phyloP scores from a whole-genome alignment of 1,139 yeast genomes.

The Yamadazyma triangularis region DNA sequence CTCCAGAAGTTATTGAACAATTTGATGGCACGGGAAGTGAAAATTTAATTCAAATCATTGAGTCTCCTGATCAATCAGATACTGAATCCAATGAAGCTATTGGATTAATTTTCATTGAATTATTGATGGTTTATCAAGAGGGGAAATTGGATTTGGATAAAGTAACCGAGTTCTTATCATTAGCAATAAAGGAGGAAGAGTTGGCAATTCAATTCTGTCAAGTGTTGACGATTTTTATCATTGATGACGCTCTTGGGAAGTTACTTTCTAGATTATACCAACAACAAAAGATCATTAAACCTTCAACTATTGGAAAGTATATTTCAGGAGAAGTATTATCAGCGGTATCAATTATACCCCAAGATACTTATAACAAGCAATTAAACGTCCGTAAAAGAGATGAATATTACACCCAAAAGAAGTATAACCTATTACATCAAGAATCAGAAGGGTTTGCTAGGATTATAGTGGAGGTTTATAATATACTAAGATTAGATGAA shows the following conservation, averaged over 20 bases:
- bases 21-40: conserved; percentile 28
- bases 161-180: conserved; percentile 23
- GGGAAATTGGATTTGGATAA: conserved; percentile 18
- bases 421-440: conserved; percentile 73
- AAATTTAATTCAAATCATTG: conserved; percentile 24
- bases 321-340: conserved; percentile 34
- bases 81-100: conserved; percentile 9
- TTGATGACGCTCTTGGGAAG: conserved; percentile 20
- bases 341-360: conserved; percentile 36
- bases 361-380: conserved; percentile 31
- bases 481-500: conserved; percentile 38
- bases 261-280: conserved; percentile 24
- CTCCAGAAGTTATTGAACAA: conserved; percentile 23
- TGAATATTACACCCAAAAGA: conserved; percentile 63
- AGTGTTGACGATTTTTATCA: conserved; percentile 42
- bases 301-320: conserved; percentile 31
- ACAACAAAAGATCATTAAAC: conserved; percentile 29
- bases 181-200: conserved; percentile 28
- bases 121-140: conserved; percentile 28
- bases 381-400: conserved; percentile 46
- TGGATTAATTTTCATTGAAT: conserved; percentile 27
- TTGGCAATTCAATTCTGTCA: conserved; percentile 40
- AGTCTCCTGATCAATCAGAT: conserved; percentile 14
- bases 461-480: conserved; percentile 49
- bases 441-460: conserved; percentile 79